A percentile compares a stretch with the other conserved stretches of the same genome.
These are phyloP conservation scores for Leishmania tropica DNA, from an alignment of 208 protist species.

Conservation along the genomic window DNA sequence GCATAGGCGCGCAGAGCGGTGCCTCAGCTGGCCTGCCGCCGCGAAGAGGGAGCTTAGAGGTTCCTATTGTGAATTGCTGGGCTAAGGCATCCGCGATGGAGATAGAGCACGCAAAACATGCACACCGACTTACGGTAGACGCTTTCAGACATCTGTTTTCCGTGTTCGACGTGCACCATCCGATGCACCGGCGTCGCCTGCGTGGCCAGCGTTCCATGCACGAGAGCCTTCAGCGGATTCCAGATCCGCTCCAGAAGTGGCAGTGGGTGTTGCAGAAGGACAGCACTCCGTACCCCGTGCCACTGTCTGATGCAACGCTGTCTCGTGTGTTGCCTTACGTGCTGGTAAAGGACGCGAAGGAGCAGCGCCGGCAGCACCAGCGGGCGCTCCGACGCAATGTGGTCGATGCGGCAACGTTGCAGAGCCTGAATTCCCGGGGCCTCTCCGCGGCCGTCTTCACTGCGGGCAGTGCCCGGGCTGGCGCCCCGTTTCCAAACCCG, in stretches of 20 bases:
- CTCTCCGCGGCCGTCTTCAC: background rate
- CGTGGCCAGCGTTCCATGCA: background rate
- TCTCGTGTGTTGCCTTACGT: constrained; percentile 8
- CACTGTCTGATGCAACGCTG: background rate
- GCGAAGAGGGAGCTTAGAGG: background rate
- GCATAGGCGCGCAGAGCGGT: background rate
- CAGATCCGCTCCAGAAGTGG: background rate
- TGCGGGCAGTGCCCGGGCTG: background rate
- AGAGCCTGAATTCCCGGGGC: background rate
- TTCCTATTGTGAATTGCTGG: constrained; percentile 1
- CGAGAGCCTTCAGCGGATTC: background rate
- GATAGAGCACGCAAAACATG: background rate
- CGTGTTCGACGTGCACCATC: background rate
- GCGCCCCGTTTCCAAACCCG: background rate
- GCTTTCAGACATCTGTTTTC: background rate
- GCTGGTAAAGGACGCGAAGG: constrained; percentile 2
- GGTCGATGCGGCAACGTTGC: constrained; percentile 14
- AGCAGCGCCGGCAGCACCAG: background rate
- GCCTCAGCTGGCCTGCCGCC: background rate
- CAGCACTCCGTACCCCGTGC: background rate
- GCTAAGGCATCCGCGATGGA: background rate
- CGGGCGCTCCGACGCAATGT: constrained; percentile 13
- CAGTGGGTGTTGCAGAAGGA: constrained; percentile 1
- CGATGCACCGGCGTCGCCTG: background rate
- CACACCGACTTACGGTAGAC: background rate